Conservation (phyloP, 2,329 filamentous ascomycete species). For the Aureobasidium sp. region DNA sequence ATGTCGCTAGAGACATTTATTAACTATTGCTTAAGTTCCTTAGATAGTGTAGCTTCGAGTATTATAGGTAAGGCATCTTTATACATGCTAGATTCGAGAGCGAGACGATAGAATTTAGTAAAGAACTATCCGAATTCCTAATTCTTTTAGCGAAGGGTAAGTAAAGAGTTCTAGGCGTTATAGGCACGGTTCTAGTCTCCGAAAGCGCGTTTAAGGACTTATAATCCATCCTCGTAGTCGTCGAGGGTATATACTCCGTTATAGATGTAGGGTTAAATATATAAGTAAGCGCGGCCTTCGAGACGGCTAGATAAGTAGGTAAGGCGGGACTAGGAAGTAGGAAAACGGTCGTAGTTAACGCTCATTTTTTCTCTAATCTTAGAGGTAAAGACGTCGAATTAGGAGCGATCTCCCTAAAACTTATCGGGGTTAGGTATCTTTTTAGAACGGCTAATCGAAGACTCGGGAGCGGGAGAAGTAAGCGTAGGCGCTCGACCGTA, state of each 20-base stretch:
- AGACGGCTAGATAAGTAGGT: neutral
- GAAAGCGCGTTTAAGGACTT: too few relatives aligned
- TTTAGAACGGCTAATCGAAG: too few relatives aligned
- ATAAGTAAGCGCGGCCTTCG: neutral
- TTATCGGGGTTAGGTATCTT: too few relatives aligned
- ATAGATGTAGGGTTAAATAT: neutral
- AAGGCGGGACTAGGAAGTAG: neutral
- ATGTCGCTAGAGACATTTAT: neutral
- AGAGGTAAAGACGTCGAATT: neutral
- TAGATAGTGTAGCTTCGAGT: neutral
- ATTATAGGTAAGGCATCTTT: neutral
- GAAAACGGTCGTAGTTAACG: neutral
- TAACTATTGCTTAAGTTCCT: neutral
- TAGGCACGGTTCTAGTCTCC: too few relatives aligned
- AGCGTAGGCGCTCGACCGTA: neutral
- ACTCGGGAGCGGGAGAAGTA: too few relatives aligned
- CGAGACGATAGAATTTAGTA: neutral
- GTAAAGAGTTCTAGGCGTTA: too few relatives aligned
- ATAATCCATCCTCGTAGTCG: too few relatives aligned
- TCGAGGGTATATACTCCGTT: too few relatives aligned
- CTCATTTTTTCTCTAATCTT: neutral
- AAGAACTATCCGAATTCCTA: too few relatives aligned
- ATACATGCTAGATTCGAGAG: neutral
- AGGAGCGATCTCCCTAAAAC: too few relatives aligned
- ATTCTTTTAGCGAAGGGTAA: too few relatives aligned